Conservation (phyloP, 129 eudicot species). For the Erigeron canadensis region DNA sequence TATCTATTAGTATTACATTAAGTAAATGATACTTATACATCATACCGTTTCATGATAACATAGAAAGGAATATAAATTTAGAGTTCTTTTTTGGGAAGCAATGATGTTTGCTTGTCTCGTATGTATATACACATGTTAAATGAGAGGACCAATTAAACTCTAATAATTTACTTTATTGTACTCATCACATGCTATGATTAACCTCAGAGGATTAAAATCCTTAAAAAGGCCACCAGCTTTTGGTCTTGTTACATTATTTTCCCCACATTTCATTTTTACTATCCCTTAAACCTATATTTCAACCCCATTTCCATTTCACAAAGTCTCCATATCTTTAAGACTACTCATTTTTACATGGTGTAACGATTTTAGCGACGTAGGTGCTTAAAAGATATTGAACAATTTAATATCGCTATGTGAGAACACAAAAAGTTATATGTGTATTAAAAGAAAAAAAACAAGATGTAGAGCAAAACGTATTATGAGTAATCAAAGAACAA, state of each 20-base stretch:
- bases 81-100: not conserved
- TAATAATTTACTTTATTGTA: constrained; percentile 22
- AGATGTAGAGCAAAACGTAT: too few species aligned
- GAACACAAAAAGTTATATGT: too few species aligned
- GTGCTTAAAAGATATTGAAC: too few species aligned
- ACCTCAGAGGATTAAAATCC: constrained; percentile 15
- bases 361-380: too few species aligned
- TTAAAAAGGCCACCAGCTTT: not conserved
- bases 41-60: not conserved
- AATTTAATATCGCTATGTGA: too few species aligned
- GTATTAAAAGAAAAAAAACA: too few species aligned
- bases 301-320: not conserved
- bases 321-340: not conserved
- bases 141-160: constrained; percentile 18
- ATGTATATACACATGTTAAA: constrained; percentile 27
- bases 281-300: constrained; percentile 1
- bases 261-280: not conserved
- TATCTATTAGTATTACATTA: too few species aligned
- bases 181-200: constrained; percentile 29
- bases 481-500: too few species aligned
- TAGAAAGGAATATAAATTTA: not conserved
- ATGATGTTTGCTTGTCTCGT: constrained; percentile 10
- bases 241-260: constrained; percentile 8
- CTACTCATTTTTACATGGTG: not conserved
- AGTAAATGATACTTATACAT: too few species aligned